Conservation (phyloP, 441 rosid genomes). For the Melastoma candidum region DNA sequence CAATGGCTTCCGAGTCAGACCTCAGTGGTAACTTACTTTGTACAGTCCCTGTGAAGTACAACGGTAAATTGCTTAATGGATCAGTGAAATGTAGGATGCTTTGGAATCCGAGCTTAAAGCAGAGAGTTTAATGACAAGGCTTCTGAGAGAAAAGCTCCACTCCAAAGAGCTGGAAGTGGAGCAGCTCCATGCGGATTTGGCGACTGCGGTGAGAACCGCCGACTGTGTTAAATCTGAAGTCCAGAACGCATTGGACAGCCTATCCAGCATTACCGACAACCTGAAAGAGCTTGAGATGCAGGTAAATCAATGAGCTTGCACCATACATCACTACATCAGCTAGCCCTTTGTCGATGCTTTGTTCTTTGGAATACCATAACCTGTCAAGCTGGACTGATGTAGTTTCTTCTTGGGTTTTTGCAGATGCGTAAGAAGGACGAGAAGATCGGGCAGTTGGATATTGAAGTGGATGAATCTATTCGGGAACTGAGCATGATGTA, state of each 20-base stretch:
- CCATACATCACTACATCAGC: not conserved
- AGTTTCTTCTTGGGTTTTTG: not conserved
- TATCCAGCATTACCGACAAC: slow-evolving; percentile 59
- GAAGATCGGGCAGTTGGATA: slow-evolving; percentile 34
- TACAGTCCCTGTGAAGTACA: not conserved
- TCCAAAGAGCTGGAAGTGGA: slow-evolving; percentile 77
- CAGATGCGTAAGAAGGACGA: slow-evolving; percentile 85
- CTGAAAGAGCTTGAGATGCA: slow-evolving; percentile 71
- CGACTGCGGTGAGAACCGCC: slow-evolving; percentile 69
- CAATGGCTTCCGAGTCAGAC: slow-evolving; percentile 31
- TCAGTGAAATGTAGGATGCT: slow-evolving; percentile 34
- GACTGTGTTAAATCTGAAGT: slow-evolving; percentile 69
- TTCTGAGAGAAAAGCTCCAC: slow-evolving; percentile 73
- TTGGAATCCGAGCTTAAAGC: slow-evolving; percentile 57
- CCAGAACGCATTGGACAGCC: slow-evolving; percentile 58
- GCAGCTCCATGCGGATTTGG: slow-evolving; percentile 78
- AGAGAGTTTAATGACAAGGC: slow-evolving; percentile 57
- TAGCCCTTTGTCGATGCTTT: not conserved
- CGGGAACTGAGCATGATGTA: slow-evolving; percentile 41
- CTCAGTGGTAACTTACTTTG: slow-evolving; percentile 42
- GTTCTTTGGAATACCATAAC: not conserved
- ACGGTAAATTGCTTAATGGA: not conserved
- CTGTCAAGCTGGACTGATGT: not conserved
- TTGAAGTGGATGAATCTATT: slow-evolving; percentile 45
- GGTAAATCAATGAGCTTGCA: slow-evolving; percentile 29